Base-by-base conservation (phyloP, 192 early-diverging fungal genomes). In the Kappamyces sp. region DNA sequence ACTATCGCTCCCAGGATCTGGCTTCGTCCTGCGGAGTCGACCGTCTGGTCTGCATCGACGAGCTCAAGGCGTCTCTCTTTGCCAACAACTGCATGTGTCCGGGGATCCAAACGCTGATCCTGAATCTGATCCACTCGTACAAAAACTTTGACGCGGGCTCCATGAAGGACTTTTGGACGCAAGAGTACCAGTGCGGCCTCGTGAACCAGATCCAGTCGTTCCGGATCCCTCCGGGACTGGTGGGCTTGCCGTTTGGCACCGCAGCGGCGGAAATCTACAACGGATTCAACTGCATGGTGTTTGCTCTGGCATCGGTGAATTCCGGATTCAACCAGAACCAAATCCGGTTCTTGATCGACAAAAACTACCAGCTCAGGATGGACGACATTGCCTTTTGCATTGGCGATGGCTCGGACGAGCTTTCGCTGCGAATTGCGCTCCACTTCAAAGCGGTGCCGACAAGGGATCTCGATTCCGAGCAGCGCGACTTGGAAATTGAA, bases 41-140 rank as follows among this genome's bases (percentile, higher is more conserved):
- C 54, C 54, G 73, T n/a, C 61, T 72, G 6, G 61, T 79, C 12
- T 73, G 73, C 61, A 54, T 72, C 42, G 77, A 79, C 46, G 72
- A 73, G 49, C 22, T 79, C 39, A 79, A 72, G 54, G 70, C 74
- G 68, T 46, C 68, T 0, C 59, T 79, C 45, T 42, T 79, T 35
- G 73, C 77, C 3, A 5, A 65, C 30, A 73, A 70, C 36, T 73
- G 70, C 42, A 34, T 79, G 2, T 64, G 70, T n/a, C 77, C 77
- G 7, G 77, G 77, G 5, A 50, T 79, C 38, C 51, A 68, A 39
- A 64, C 77, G 36, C 48, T 79, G 29, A 42, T 76, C 2, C 40
- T 72, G 32, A 79, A 79, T 59, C 49, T 79, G 29, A 63, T 79
- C 11, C 67, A 66, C 34, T 67, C 67, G 7, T 79, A 79, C 54